These are phyloP conservation scores for Globomyces pollinis-pini DNA, from an alignment of 192 early-diverging fungal genomes.

Conservation along the genomic window DNA sequence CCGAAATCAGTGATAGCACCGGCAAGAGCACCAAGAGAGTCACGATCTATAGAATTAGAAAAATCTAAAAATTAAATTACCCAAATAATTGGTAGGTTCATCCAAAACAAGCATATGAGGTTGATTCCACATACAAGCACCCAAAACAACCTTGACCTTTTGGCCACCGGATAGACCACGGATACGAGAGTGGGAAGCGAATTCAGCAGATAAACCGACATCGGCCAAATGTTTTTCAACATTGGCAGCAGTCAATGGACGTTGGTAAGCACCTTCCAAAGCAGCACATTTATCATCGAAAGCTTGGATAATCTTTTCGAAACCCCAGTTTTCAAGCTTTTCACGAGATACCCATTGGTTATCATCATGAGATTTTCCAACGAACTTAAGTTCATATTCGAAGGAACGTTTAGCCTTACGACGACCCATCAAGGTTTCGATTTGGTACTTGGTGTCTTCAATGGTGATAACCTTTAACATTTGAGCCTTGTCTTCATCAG, in stretches of 20 bases:
- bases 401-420: constrained; percentile 70
- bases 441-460: constrained; percentile 50
- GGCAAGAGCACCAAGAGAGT: constrained; percentile 67
- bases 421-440: constrained; percentile 60
- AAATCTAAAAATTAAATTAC: constrained; percentile 32
- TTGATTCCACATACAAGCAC: constrained; percentile 77
- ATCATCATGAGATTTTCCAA: constrained; percentile 50
- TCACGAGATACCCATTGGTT: constrained; percentile 68
- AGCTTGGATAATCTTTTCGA: constrained; percentile 65
- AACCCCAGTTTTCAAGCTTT: constrained; percentile 61
- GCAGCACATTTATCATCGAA: constrained; percentile 75
- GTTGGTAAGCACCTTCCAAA: constrained; percentile 59
- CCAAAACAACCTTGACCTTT: constrained; percentile 83
- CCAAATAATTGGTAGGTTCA: constrained; percentile 57
- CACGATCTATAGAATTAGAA: constrained; percentile 68
- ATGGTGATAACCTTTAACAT: constrained; percentile 30
- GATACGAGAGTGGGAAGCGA: constrained; percentile 69
- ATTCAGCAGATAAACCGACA: constrained; percentile 68
- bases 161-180: constrained; percentile 72
- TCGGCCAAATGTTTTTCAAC: constrained; percentile 67
- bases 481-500: constrained; percentile 55
- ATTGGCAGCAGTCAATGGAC: constrained; percentile 57
- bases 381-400: constrained; percentile 78
- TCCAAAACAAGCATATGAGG: constrained; percentile 77
- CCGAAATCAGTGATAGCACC: constrained; percentile 66